Evolutionary conservation across 306 rosid species (phyloP), one percentile per base, ranked within the genome.

Genomic region (Mucuna pruriens): DNA sequence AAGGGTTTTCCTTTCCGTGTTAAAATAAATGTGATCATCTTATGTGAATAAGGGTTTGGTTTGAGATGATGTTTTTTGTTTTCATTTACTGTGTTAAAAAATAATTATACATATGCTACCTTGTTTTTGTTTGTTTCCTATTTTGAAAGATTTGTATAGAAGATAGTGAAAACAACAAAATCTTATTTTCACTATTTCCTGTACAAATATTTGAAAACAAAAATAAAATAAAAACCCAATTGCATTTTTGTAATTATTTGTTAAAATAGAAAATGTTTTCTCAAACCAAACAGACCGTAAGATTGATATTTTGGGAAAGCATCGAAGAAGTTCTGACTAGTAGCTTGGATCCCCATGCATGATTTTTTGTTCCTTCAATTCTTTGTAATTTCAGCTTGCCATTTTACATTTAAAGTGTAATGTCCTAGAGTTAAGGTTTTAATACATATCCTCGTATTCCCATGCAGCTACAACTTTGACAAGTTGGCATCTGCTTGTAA

Each of bases 401-500:
- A 36, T 36, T 76, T 66, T 57, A 55, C 13, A 16, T 58, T 57
- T 42, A 7, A 62, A 49, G 22, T 38, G 57, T 12, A 55, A 42
- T 13, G 44, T 71, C 80, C 4, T 71, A 25, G 9, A 58, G 64
- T 57, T 66, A 34, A 13, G 67, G 36, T 52, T 79, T 64, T 86
- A 22, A 74, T 79, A 5, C 31, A 22, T 73, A 6, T 78, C 49
- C 1, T 19, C 36, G 39, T 31, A 67, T 81, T 65, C 23, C 29
- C 20, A 48, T 83, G 83, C 78, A 89, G 92, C 92, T 40, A 89
- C 90, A 68, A 89, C 90, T 70, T 82, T 89, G 86, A 89, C 92
- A 72, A 89, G 92, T 48, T 89, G 92, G 92, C 92, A 89, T 82
- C 86, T 86, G 9, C 88, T 89, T 64, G 90, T 89, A 55, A 89